Evolutionary conservation across 2,329 filamentous ascomycete genomes (phyloP), one percentile per base, ranked within the genome.

Genomic region (Alternaria sp.): DNA sequence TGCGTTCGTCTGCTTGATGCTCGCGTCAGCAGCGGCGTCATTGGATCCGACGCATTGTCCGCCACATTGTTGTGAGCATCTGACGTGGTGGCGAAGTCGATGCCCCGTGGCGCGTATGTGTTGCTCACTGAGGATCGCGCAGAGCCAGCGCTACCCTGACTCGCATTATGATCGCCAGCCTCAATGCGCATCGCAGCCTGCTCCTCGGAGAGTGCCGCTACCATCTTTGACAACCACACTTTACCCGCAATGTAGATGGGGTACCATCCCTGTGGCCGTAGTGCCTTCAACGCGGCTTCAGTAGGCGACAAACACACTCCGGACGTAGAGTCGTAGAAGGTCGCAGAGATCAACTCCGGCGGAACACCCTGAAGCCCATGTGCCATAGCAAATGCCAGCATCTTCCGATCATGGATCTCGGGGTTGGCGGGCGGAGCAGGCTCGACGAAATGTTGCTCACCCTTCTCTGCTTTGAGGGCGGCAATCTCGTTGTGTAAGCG

Each of bases 191-290:
- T 17, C 23, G 10, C 62, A 3, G 58, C 61, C 11, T 66, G 55
- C 7, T 66, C 55, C 25, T 66, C 58, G 4, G 58, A 57, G 12
- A 64, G 57, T 2, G 64, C 54, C 54, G 61, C 55, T 23, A 54
- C 59, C 30, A 61, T 53, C 4, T 50, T 59, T 13, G 51, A 36
- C 21, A 64, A 40, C 44, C 50, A 66, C 1, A 61, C 61, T n/a
- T 61, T 66, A 0, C 28, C 52, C 5, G 50, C 8, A 13, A 44
- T 23, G 5, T 11, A 19, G 3, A 64, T n/a, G 2, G 55, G 57
- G 3, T 28, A 8, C 54, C 57, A 61, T 6, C 45, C 58, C 2
- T 54, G 12, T 6, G 61, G 64, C 17, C 64, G 28, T 4, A 66
- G 46, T 2, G 43, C n/a, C 0, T 47, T 36, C 19, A 66, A 17